Evolutionary conservation across 306 rosid genomes (phyloP).

Genomic region (Luffa aegyptiaca): DNA sequence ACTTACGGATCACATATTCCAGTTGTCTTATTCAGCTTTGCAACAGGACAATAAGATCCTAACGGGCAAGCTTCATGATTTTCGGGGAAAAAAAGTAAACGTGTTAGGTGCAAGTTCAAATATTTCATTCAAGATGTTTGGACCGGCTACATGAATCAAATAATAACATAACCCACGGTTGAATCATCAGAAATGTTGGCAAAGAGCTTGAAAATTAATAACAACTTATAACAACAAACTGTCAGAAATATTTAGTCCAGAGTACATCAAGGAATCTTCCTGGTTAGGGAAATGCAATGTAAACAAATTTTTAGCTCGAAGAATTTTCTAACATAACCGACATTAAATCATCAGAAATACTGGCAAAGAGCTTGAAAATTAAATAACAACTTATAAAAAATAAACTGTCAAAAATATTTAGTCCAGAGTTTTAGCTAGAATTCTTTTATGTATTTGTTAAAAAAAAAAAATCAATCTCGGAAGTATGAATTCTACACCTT

Average conservation of each 20-base stretch:
- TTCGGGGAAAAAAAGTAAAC: not conserved
- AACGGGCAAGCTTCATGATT: conserved; percentile 73
- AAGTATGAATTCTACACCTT: not conserved
- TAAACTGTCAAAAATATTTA: not conserved
- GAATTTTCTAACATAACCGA: not conserved
- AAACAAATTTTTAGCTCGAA: not conserved
- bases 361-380: not conserved
- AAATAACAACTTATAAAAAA: not conserved
- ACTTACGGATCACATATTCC: conserved; percentile 86
- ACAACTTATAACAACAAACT: not conserved
- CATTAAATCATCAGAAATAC: not conserved
- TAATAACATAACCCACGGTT: not conserved
- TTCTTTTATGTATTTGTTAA: not conserved
- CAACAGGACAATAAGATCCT: conserved; percentile 72
- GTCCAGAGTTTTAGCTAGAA: not conserved
- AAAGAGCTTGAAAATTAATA: not conserved
- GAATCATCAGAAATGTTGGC: not conserved
- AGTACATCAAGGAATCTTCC: not conserved
- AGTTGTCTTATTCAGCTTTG: conserved; percentile 35
- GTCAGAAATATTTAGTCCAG: not conserved
- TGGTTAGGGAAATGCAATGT: not conserved
- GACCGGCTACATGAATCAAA: not conserved
- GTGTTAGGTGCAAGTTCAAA: not conserved
- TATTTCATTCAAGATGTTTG: not conserved
- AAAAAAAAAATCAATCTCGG: not conserved